phyloP scores from a whole-genome alignment of 352 stramenopile species.

The Phytophthora nicotianae region DNA sequence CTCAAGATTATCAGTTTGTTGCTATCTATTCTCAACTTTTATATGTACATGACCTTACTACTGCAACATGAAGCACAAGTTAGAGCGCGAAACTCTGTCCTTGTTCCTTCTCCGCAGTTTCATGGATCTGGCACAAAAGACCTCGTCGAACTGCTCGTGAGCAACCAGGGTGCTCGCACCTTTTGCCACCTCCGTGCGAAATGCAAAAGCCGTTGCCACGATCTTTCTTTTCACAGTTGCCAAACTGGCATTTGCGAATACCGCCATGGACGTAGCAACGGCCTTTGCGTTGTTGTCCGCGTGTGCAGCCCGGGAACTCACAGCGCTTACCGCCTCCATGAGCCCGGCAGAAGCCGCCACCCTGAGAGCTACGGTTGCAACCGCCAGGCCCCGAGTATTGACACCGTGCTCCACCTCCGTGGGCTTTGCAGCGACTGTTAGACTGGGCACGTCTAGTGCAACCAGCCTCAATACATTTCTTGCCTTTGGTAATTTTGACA shows the following conservation, averaged over 20 bases:
- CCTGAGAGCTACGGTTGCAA: constrained; percentile 75
- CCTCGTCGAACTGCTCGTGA: constrained; percentile 60
- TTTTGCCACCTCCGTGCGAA: constrained; percentile 72
- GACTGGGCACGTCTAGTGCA: constrained; percentile 76
- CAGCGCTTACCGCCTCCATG: constrained; percentile 86
- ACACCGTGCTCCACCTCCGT: constrained; percentile 74
- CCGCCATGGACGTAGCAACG: constrained; percentile 85
- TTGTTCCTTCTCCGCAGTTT: constrained; percentile 18
- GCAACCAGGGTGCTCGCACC: constrained; percentile 57
- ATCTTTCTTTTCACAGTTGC: constrained; percentile 86
- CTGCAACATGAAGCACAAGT: constrained; percentile 20
- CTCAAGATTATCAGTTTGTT: neutral
- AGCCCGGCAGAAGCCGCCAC: constrained; percentile 76
- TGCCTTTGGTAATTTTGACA: constrained; percentile 55
- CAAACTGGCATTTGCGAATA: constrained; percentile 81
- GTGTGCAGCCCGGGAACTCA: constrained; percentile 69
- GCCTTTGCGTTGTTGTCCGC: constrained; percentile 82
- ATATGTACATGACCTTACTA: constrained; percentile 31
- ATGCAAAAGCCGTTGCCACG: constrained; percentile 83
- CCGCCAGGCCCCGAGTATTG: constrained; percentile 65
- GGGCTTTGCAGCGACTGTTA: constrained; percentile 85
- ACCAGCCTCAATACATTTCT: constrained; percentile 69
- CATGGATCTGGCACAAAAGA: constrained; percentile 64
- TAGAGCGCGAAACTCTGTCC: constrained; percentile 25
- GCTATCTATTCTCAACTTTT: constrained; percentile 27